Evolutionary conservation across 148 eudicot species (phyloP), one percentile per base, ranked within the genome.

Genomic region (Amaranthus palmeri): DNA sequence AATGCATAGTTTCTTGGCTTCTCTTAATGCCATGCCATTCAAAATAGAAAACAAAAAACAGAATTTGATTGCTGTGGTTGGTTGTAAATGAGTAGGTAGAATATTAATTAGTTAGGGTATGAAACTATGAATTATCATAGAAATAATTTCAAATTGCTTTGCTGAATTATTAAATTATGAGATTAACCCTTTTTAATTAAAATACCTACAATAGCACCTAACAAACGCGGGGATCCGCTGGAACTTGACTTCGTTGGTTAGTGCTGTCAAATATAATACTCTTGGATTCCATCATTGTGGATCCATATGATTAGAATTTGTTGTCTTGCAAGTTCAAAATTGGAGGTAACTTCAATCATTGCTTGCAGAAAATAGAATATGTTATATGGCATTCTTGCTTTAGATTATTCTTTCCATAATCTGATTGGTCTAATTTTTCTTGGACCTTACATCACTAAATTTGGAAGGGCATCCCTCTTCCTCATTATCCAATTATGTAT

Each of bases 221-320:
- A 60, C 44, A 4, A 47, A 71, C 36, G 11, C 46, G 48, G 67
- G 43, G n/a, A 56, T 58, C 45, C 45, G 18, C 75, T 60, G 36
- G 36, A 25, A 25, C 36, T 25, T 25, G 36, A 25, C 44, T 60
- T 10, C 8, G 4, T 60, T 61, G 68, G 68, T 67, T 56, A 56
- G 5, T 55, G 11, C 7, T 59, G 59, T 60, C 18, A 59, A 61
- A 72, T 25, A 25, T 0, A 58, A 10, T 72, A 59, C 49, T 72
- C 40, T 40, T 50, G 13, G 59, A 48, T 41, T 61, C 75, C 49
- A 61, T 61, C 42, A 41, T 72, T 61, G 8, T 53, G 42, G 45
- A 13, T 25, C 36, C 36, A 25, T 42, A 17, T 62, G 47, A 60
- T 43, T 60, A 60, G 45, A 60, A 60, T 43, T 9, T 1, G 43